These are phyloP conservation scores for Penicillium sp. DNA, from an alignment of 2,329 filamentous ascomycete species.

Conservation along the genomic window DNA sequence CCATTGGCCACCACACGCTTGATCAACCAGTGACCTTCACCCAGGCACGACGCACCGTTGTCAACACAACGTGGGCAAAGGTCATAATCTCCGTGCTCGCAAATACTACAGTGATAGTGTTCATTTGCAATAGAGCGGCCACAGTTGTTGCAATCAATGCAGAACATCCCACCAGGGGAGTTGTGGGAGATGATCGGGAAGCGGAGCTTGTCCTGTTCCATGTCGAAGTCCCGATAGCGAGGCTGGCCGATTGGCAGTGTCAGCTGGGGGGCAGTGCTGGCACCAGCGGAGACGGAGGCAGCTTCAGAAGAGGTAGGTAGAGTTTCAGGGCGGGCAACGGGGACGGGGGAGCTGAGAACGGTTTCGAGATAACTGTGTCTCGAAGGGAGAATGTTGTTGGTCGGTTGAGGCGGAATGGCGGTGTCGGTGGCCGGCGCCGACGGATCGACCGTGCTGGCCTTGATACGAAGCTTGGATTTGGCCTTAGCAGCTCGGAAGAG, in stretches of 20 bases:
- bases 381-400: slow-evolving; percentile 21
- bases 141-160: slow-evolving; percentile 93
- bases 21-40: slow-evolving; percentile 85
- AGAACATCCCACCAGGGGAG: slow-evolving; percentile 56
- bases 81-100: slow-evolving; percentile 91
- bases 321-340: slow-evolving; percentile 16
- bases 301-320: slow-evolving; percentile 10
- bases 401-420: slow-evolving; percentile 8
- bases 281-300: slow-evolving; percentile 3
- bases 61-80: slow-evolving; percentile 79
- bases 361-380: slow-evolving; percentile 44
- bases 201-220: slow-evolving; percentile 27
- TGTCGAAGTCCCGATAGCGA: slow-evolving; percentile 28
- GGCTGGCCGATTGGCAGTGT: slow-evolving; percentile 15
- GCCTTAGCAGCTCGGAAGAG: slow-evolving; percentile 95
- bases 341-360: slow-evolving; percentile 36
- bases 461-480: slow-evolving; percentile 93
- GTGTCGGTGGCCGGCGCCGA: slow-evolving; percentile 18
- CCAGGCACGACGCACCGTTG: slow-evolving; percentile 72
- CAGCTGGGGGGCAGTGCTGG: neutral
- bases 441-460: slow-evolving; percentile 55
- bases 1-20: slow-evolving; percentile 82
- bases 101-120: slow-evolving; percentile 93
- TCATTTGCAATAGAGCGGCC: slow-evolving; percentile 72
- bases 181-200: slow-evolving; percentile 35